Percentiles rank a stretch among this genome's conserved stretches.
Evolutionary conservation across 2,329 filamentous ascomycete species (phyloP).

Genomic region (Hymenoscyphus albidus): DNA sequence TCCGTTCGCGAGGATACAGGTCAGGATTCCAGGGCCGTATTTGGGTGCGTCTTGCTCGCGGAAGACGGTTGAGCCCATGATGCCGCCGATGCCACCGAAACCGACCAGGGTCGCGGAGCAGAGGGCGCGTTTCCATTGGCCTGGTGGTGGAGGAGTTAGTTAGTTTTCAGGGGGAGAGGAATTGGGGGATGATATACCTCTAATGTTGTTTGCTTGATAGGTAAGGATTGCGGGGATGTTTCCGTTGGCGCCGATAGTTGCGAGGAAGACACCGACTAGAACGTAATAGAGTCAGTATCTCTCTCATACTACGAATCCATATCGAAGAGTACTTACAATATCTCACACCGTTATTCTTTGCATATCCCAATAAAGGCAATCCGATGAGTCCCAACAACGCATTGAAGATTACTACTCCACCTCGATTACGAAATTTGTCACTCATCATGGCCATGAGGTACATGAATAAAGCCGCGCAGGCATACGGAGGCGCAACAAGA

Average conservation of each 20-base stretch:
- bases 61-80: conserved; percentile 71
- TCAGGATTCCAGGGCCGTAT: conserved; percentile 40
- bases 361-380: conserved; percentile 44
- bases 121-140: conserved; percentile 84
- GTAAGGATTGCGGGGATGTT: conserved; percentile 73
- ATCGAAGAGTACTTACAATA: conserved; percentile 37
- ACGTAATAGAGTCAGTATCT: background rate
- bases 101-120: conserved; percentile 72
- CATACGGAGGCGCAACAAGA: conserved; percentile 50
- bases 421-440: conserved; percentile 48
- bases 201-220: conserved; percentile 71
- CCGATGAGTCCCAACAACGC: conserved; percentile 47
- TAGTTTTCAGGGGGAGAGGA: background rate
- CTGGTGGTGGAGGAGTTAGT: conserved; percentile 33
- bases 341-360: conserved; percentile 45
- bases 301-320: background rate
- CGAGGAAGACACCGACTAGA: conserved; percentile 46
- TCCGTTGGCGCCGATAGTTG: conserved; percentile 53
- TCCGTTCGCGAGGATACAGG: conserved; percentile 23
- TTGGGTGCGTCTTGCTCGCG: conserved; percentile 50
- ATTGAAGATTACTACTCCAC: conserved; percentile 25
- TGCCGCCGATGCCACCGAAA: conserved; percentile 74
- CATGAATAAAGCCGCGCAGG: conserved; percentile 45
- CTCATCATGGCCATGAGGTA: conserved; percentile 44
- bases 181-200: conserved; percentile 1